Conservation (phyloP, 257 asterid genomes). For the Salvia hispanica region DNA sequence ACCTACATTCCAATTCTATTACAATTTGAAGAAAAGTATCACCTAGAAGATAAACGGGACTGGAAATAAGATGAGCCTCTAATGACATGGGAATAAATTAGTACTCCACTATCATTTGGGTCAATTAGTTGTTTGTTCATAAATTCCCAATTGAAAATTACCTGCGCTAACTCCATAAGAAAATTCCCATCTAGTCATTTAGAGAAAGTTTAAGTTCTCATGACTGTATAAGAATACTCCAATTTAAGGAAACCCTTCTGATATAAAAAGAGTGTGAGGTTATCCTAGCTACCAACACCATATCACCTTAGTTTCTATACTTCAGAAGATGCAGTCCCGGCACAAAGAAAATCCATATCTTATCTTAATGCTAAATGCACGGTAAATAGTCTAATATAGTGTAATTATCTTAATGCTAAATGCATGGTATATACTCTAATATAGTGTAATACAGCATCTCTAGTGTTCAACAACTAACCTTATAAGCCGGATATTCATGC, state of each 20-base stretch:
- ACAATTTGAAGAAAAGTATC: neutral
- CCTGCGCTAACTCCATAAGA: neutral
- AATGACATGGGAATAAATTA: neutral
- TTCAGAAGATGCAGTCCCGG: constrained; percentile 19
- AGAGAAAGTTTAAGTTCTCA: neutral
- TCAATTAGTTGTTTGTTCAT: neutral
- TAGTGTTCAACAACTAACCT: constrained; percentile 17
- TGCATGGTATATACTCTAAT: neutral
- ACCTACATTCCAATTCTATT: neutral
- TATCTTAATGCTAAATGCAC: neutral
- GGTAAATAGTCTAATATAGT: neutral
- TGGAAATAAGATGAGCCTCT: neutral
- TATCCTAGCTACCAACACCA: constrained; percentile 1
- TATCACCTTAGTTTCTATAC: neutral
- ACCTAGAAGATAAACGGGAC: neutral
- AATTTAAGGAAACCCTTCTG: neutral
- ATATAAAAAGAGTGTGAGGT: neutral
- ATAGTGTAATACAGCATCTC: constrained; percentile 17
- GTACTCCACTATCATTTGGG: neutral
- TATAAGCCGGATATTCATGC: constrained; percentile 26
- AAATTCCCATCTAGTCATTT: neutral
- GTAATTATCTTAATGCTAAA: neutral
- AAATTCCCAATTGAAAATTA: neutral
- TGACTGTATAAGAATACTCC: constrained; percentile 15
- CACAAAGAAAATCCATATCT: neutral